Evolutionary conservation across 768 basidiomycete species (phyloP).

Genomic region (Pisolithus microcarpus): DNA sequence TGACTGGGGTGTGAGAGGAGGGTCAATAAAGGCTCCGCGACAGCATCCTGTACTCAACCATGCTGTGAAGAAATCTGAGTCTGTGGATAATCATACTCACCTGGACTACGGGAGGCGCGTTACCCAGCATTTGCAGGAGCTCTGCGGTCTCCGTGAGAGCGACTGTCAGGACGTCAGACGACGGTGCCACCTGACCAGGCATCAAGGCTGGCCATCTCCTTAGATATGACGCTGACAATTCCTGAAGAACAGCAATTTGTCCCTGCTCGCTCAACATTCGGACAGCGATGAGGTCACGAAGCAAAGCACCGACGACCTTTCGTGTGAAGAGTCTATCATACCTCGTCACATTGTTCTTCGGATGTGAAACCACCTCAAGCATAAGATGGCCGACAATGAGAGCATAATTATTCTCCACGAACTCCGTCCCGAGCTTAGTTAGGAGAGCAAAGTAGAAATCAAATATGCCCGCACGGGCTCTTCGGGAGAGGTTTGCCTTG

Average conservation of each 20-base stretch:
- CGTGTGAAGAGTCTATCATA: conserved; percentile 72
- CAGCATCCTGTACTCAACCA: conserved; percentile 53
- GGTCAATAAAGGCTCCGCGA: conserved; percentile 78
- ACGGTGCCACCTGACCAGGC: conserved; percentile 73
- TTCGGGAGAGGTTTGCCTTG: conserved; percentile 58
- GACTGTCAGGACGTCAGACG: conserved; percentile 59
- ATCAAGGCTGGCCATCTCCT: conserved; percentile 92
- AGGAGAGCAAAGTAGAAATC: conserved; percentile 82
- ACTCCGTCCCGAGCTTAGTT: conserved; percentile 63
- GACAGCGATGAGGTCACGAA: conserved; percentile 82
- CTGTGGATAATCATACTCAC: conserved; percentile 27
- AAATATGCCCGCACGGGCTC: conserved; percentile 77
- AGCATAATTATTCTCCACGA: conserved; percentile 78
- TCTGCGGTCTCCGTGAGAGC: conserved; percentile 80
- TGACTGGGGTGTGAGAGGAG: conserved; percentile 84
- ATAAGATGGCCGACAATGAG: conserved; percentile 74
- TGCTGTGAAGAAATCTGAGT: not conserved
- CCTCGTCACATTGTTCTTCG: conserved; percentile 47
- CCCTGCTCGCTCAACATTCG: conserved; percentile 90
- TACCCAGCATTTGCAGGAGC: conserved; percentile 82
- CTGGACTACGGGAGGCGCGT: conserved; percentile 85
- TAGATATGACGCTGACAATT: conserved; percentile 72
- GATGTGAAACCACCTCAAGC: conserved; percentile 62
- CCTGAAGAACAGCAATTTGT: conserved; percentile 86
- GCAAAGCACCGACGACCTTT: conserved; percentile 64